Evolutionary conservation across 352 stramenopile genomes (phyloP).

Genomic region (Phytophthora melonis): DNA sequence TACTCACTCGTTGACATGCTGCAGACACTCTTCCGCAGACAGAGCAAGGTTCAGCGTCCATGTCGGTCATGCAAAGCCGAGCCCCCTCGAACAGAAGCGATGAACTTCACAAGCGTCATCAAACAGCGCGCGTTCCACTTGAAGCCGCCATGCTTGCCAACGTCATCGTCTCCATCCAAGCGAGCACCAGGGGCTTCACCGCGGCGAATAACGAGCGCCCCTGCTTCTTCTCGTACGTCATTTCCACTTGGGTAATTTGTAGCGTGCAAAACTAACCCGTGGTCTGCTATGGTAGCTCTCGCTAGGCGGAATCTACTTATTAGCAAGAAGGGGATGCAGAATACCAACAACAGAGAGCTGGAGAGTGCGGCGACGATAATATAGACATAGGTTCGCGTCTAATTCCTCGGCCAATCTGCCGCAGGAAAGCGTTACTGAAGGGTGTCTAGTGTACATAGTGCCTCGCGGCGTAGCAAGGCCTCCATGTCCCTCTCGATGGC

Average conservation of each 20-base stretch:
- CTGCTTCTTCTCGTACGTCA: conserved; percentile 39
- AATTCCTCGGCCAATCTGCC: background rate
- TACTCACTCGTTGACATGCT: background rate
- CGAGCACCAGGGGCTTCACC: conserved; percentile 28
- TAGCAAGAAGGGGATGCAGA: conserved; percentile 16
- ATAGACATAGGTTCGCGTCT: conserved; percentile 5
- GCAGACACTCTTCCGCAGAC: conserved; percentile 33
- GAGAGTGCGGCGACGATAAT: conserved; percentile 26
- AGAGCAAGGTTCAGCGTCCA: conserved; percentile 36
- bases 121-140: conserved; percentile 73
- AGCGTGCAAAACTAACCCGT: background rate
- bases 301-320: conserved; percentile 28
- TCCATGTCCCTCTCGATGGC: conserved; percentile 37
- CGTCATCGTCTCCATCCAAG: conserved; percentile 33
- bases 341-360: conserved; percentile 11
- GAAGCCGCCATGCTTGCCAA: conserved; percentile 44
- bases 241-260: background rate
- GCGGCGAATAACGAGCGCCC: conserved; percentile 35
- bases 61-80: conserved; percentile 22
- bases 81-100: conserved; percentile 5
- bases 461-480: conserved; percentile 27
- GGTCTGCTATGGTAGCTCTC: conserved; percentile 19
- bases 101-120: conserved; percentile 53
- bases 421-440: background rate
- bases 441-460: conserved; percentile 2